These are phyloP conservation scores for Fomitopsis palustris DNA, from an alignment of 1,284 basidiomycete species.

Conservation along the genomic window DNA sequence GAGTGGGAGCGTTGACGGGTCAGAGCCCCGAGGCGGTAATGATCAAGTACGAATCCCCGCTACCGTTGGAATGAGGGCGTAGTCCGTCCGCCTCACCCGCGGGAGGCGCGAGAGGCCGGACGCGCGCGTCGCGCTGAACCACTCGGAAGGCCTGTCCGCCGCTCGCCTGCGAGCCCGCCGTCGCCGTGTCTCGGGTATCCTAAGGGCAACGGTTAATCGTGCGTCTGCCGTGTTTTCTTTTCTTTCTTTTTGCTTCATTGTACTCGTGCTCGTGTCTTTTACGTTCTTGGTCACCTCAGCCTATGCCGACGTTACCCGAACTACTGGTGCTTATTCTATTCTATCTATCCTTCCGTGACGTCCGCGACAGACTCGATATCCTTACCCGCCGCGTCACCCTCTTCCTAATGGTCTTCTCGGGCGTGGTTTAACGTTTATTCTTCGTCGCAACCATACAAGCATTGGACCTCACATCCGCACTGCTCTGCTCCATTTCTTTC, in stretches of 20 bases:
- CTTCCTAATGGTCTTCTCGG: not conserved
- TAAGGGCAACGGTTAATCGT: constrained; percentile 1
- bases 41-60: constrained; percentile 31
- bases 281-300: not conserved
- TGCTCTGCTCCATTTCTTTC: not conserved
- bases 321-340: not conserved
- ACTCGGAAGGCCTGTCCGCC: not conserved
- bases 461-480: not conserved
- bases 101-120: not conserved
- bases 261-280: not conserved
- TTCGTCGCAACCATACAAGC: not conserved
- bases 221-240: constrained; percentile 2
- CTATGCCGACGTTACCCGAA: not conserved
- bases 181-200: not conserved
- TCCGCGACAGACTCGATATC: not conserved
- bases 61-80: constrained; percentile 31
- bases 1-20: constrained; percentile 9
- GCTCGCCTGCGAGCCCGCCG: not conserved
- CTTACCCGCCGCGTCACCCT: not conserved
- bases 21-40: constrained; percentile 20
- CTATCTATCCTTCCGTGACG: not conserved
- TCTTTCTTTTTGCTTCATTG: constrained; percentile 5
- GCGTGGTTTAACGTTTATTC: not conserved
- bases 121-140: not conserved
- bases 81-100: not conserved